phyloP scores from a whole-genome alignment of 208 protist species.

The Wallacemonas sp. region DNA sequence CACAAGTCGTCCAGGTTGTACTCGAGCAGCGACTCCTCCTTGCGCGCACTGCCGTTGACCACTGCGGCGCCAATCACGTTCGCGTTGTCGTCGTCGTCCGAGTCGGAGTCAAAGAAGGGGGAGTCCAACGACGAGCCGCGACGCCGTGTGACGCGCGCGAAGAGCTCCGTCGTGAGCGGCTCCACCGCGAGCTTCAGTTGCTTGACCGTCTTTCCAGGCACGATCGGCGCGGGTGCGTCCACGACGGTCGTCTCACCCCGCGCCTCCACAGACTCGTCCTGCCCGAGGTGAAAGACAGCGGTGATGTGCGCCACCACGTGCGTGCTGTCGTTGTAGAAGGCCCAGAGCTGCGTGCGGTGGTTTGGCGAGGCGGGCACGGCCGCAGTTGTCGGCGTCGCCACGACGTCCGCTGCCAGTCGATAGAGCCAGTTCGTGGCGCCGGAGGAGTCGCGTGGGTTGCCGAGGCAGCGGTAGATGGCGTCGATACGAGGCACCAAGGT shows the following conservation, averaged over 20 bases:
- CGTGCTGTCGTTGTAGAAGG: slow-evolving; percentile 69
- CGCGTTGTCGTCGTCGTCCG: neutral
- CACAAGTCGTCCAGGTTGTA: neutral
- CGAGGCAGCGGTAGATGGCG: slow-evolving; percentile 61
- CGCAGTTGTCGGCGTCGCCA: slow-evolving; percentile 44
- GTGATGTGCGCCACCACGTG: slow-evolving; percentile 36
- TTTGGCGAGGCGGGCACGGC: slow-evolving; percentile 28
- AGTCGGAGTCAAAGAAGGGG: neutral
- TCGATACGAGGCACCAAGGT: slow-evolving; percentile 27
- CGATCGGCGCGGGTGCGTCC: neutral
- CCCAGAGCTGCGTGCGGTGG: slow-evolving; percentile 31
- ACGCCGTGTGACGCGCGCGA: slow-evolving; percentile 21
- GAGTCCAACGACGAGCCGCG: neutral
- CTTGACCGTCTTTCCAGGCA: slow-evolving; percentile 17
- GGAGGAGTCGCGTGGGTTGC: slow-evolving; percentile 14
- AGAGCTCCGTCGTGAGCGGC: slow-evolving; percentile 46
- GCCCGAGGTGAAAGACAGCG: slow-evolving; percentile 19
- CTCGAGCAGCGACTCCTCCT: neutral
- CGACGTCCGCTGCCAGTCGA: slow-evolving; percentile 15
- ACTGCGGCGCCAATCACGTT: no score
- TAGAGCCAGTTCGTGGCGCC: slow-evolving; percentile 10
- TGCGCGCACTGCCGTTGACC: no score
- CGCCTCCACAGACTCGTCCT: neutral
- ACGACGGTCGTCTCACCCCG: slow-evolving; percentile 11
- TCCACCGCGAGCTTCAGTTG: slow-evolving; percentile 27